Evolutionary conservation across 176 grass and related monocot genomes (phyloP).

Genomic region (Urochloa ruziziensis): DNA sequence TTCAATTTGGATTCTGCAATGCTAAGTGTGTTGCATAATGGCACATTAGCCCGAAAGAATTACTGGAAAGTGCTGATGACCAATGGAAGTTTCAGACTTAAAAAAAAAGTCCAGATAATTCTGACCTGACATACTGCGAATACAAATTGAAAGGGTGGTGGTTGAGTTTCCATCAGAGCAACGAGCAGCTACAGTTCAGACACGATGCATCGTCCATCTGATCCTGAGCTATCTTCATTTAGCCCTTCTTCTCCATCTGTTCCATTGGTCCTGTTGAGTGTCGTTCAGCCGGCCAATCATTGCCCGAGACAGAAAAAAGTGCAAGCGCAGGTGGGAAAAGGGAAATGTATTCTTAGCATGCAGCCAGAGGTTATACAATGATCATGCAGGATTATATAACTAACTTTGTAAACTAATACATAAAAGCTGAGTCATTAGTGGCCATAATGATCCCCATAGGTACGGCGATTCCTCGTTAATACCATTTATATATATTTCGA

Average conservation of each 20-base stretch:
- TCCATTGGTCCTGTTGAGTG: background rate
- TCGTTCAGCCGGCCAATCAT: slow-evolving; percentile 18
- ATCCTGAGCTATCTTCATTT: slow-evolving; percentile 16
- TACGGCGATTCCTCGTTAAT: slow-evolving; percentile 40
- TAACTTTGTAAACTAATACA: slow-evolving; percentile 23
- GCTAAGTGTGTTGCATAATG: background rate
- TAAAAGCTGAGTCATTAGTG: slow-evolving; percentile 41
- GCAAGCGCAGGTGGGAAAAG: slow-evolving; percentile 23
- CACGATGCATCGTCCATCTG: slow-evolving; percentile 20
- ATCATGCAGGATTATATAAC: slow-evolving; percentile 36
- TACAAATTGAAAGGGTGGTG: background rate
- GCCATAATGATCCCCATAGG: slow-evolving; percentile 34
- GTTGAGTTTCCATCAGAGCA: slow-evolving; percentile 12
- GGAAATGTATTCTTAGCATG: slow-evolving; percentile 29
- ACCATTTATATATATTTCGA: slow-evolving; percentile 26
- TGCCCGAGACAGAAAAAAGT: slow-evolving; percentile 31
- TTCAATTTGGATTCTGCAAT: background rate
- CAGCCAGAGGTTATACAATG: slow-evolving; percentile 24
- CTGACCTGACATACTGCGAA: slow-evolving; percentile 1
- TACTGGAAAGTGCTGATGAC: background rate
- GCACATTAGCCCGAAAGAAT: background rate
- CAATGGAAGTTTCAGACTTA: background rate
- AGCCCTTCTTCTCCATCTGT: slow-evolving; percentile 19
- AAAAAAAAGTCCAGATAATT: background rate
- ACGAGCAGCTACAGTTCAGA: slow-evolving; percentile 18